Conservation (phyloP, 805 yeast species). For the Yarrowia sp. region DNA sequence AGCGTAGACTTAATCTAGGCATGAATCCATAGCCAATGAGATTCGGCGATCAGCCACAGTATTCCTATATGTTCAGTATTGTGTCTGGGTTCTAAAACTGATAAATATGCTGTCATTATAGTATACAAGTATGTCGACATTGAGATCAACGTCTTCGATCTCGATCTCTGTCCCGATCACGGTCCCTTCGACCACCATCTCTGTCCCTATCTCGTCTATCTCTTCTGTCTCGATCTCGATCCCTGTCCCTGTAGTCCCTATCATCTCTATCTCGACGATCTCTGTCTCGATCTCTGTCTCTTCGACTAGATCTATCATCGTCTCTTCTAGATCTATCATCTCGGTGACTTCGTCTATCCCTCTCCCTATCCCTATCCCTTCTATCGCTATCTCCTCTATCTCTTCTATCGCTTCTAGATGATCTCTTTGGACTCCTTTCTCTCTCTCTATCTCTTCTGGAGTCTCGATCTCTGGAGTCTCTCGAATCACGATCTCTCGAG, state of each 20-base stretch:
- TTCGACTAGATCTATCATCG: neutral
- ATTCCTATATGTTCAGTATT: no score
- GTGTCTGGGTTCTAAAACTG: no score
- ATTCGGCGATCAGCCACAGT: no score
- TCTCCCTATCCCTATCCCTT: neutral
- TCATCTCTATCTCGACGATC: conserved; percentile 19
- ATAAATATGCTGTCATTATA: no score
- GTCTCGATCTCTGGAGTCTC: no score
- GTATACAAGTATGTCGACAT: no score
- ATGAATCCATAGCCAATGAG: no score
- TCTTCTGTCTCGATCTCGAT: conserved; percentile 7
- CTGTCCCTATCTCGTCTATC: conserved; percentile 10
- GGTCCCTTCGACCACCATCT: neutral
- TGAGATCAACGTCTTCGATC: neutral
- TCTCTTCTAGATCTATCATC: neutral
- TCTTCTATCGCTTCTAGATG: neutral
- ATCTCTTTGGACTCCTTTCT: conserved; percentile 23
- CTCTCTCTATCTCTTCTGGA: neutral
- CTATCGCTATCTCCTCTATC: neutral
- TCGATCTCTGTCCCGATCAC: conserved; percentile 6
- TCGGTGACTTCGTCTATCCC: conserved; percentile 2
- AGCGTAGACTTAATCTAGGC: no score
- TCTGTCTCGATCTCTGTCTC: conserved; percentile 6
- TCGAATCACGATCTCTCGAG: no score
- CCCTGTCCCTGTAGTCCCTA: conserved; percentile 11